A percentile compares a stretch with the other conserved stretches of the same genome.
These are phyloP conservation scores for Neonectria punicea DNA, from an alignment of 2,329 filamentous ascomycete species.

Conservation along the genomic window DNA sequence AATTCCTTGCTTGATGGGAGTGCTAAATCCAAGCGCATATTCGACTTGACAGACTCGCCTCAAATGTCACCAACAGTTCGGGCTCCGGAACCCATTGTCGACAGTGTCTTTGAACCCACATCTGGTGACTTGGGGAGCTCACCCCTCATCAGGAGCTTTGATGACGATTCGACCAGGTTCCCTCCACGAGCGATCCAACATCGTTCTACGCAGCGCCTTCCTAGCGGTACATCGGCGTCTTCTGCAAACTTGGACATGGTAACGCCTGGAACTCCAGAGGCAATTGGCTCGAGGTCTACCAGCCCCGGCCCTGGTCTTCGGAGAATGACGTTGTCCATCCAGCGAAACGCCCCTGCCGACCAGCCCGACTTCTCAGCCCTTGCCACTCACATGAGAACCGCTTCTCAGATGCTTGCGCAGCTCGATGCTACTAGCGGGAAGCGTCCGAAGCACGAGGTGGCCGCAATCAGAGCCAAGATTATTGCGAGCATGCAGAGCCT, in stretches of 20 bases:
- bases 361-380: constrained; percentile 85
- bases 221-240: constrained; percentile 70
- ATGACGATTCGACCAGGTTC: constrained; percentile 55
- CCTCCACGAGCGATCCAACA: constrained; percentile 43
- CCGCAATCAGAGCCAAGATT: constrained; percentile 85
- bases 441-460: constrained; percentile 81
- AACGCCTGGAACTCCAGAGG: constrained; percentile 76
- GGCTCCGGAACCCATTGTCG: constrained; percentile 59
- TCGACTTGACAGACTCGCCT: constrained; percentile 75
- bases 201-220: constrained; percentile 62
- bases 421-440: constrained; percentile 84
- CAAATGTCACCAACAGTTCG: constrained; percentile 56
- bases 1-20: constrained; percentile 66
- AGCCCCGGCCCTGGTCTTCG: constrained; percentile 68
- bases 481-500: constrained; percentile 91
- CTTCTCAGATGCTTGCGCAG: constrained; percentile 87
- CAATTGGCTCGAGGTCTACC: constrained; percentile 73
- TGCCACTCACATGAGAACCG: constrained; percentile 88
- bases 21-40: constrained; percentile 68
- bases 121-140: constrained; percentile 82
- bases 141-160: constrained; percentile 70
- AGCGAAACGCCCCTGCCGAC: constrained; percentile 67
- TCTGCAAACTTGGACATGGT: constrained; percentile 69
- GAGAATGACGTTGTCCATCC: constrained; percentile 68
- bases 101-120: constrained; percentile 86